A percentile compares a stretch with the other conserved stretches of the same genome.
Evolutionary conservation across 768 basidiomycete genomes (phyloP).

Genomic region (Clitopilus passeckerianus): DNA sequence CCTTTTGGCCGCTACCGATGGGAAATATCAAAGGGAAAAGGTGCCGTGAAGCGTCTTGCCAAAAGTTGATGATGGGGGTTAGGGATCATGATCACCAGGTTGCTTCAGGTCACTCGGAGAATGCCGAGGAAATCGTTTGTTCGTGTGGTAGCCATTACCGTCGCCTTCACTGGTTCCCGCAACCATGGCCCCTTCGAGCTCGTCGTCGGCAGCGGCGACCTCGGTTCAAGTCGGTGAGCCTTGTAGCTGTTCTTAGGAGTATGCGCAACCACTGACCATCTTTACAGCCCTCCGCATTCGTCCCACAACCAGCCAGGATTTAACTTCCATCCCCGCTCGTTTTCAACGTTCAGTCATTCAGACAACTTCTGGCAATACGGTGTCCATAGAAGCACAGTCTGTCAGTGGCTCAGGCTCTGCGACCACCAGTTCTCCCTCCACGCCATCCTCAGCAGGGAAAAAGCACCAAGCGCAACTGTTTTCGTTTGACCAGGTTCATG

Average conservation of each 20-base stretch:
- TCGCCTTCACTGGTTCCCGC: slow-evolving; percentile 27
- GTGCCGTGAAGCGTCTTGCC: neutral
- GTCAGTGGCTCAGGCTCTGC: slow-evolving; percentile 45
- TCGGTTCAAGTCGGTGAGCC: slow-evolving; percentile 92
- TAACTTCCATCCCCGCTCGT: slow-evolving; percentile 83
- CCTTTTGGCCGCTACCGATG: neutral
- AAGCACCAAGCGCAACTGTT: slow-evolving; percentile 73
- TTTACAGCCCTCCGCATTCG: slow-evolving; percentile 79
- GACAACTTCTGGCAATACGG: slow-evolving; percentile 64
- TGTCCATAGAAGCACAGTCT: slow-evolving; percentile 75
- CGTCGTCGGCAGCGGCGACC: slow-evolving; percentile 69
- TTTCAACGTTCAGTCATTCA: slow-evolving; percentile 91
- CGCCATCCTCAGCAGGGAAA: slow-evolving; percentile 37
- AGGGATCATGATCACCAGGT: neutral
- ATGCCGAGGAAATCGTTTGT: slow-evolving; percentile 30
- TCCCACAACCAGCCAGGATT: slow-evolving; percentile 81
- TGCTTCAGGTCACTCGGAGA: slow-evolving; percentile 18
- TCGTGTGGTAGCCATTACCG: slow-evolving; percentile 8
- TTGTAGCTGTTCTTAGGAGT: neutral
- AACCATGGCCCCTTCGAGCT: slow-evolving; percentile 72
- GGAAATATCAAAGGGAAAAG: neutral
- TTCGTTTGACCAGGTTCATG: slow-evolving; percentile 91
- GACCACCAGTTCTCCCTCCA: slow-evolving; percentile 42
- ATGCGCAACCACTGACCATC: too few relatives aligned
- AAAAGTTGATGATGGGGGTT: neutral